Evolutionary conservation across 352 stramenopile genomes (phyloP), one percentile per base, ranked within the genome.

Genomic region (Plasmopara halstedii): DNA sequence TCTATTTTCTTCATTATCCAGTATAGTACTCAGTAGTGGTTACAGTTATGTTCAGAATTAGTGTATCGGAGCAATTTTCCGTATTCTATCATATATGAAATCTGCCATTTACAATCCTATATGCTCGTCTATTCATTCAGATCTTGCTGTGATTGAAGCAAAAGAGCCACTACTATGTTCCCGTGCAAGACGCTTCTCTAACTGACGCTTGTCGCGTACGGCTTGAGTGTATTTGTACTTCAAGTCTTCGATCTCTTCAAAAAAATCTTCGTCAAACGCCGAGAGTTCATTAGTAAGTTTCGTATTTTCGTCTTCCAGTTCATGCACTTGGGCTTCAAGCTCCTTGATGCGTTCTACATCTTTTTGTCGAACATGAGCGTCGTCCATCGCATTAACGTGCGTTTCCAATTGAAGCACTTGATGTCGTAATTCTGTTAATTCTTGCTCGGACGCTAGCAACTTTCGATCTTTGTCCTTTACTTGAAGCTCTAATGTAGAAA

Each of bases 181-280:
- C 11, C 45, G 33, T 19, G 57, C 44, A 42, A 82, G 33, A 19
- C 43, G 44, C 25, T 52, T 62, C 41, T 88, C 74, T 0, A 91
- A 58, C 42, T 64, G 55, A 20, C 78, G 76, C 48, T 89, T 89
- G 32, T 93, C 78, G 8, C 85, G 66, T 8, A 91, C 49, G 13
- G 88, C 85, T 59, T 96, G 75, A 3, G 83, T 70, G 53, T 97
- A 96, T 50, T 95, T 89, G 73, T 91, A 97, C 64, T 97, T 97
- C 42, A 97, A 79, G 46, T 97, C 90, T 62, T 97, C 91, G 45
- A 97, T 96, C 44, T 97, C 90, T 42, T 97, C 90, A 46, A 97
- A 97, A 57, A 97, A 97, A 17, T 97, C 90, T 53, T 94, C 58
- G 46, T 97, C 90, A 47, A 97, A 97, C 13, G 88, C 89, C 29